These are phyloP conservation scores for Eucalyptus albens DNA, from an alignment of 345 rosid species.

Conservation along the genomic window DNA sequence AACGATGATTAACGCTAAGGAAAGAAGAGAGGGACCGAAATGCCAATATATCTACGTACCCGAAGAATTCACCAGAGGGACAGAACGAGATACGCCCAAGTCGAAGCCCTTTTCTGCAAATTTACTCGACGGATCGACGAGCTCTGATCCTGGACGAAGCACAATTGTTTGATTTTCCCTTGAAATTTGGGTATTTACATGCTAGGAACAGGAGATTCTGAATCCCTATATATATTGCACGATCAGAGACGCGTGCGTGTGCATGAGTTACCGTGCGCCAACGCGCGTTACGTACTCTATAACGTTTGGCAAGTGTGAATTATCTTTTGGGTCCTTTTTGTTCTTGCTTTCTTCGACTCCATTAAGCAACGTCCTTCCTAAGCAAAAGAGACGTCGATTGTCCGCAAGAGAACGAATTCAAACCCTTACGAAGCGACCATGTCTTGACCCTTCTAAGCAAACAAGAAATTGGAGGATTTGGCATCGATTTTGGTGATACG, in stretches of 20 bases:
- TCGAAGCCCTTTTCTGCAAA: not conserved
- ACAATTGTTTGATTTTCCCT: not conserved
- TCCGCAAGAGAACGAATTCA: not conserved
- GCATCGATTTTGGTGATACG: not conserved
- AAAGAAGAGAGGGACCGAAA: not conserved
- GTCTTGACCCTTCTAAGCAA: not conserved
- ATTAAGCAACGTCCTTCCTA: not conserved
- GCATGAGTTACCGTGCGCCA: not conserved
- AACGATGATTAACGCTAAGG: not conserved
- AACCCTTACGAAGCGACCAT: not conserved
- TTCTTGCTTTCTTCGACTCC: not conserved
- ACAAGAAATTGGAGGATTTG: not conserved
- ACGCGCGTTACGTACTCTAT: fast-evolving
- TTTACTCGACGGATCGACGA: not conserved
- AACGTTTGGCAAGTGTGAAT: not conserved
- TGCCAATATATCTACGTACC: too few species aligned
- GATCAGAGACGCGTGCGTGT: not conserved
- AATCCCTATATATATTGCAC: not conserved
- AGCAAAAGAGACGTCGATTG: not conserved
- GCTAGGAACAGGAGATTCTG: not conserved
- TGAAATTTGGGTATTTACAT: not conserved
- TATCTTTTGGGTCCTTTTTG: not conserved
- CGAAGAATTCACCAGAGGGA: too few species aligned
- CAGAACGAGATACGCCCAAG: not conserved
- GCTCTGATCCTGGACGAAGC: not conserved